Evolutionary conservation across 2,329 filamentous ascomycete species (phyloP), one percentile per base, ranked within the genome.

Genomic region (Phaeosphaeria sp.): DNA sequence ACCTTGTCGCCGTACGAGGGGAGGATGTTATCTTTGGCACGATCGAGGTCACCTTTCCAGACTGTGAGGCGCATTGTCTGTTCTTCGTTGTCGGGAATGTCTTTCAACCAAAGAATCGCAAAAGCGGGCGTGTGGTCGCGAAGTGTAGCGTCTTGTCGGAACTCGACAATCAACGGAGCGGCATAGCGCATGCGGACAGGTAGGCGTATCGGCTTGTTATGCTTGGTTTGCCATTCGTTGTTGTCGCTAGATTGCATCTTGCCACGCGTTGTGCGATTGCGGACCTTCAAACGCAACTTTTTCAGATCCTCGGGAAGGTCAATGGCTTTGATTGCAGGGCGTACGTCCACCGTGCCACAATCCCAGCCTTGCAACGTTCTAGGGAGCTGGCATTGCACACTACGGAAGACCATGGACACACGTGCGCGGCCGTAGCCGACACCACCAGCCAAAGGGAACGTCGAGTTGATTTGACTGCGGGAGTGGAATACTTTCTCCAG

Each of bases 361-460:
- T 90, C 87, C 89, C 89, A 92, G 1, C 90, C 90, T 0, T 86
- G 77, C 30, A 89, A 73, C 50, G 85, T 81, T 6, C 74, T 79
- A 1, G 87, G 87, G 1, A 87, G 77, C 64, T 89, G 83, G 1
- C 90, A 75, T 56, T 89, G 83, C 2, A 92, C 82, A 55, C 88
- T 90, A 46, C 90, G 84, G 83, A 90, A 92, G 2, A 92, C 87
- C 79, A 92, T 82, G 17, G 89, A 91, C 55, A 93, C 82, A 11
- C 90, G 82, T 41, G 85, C 83, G 43, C 88, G 83, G 1, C 90
- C 90, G 63, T 87, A 90, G 2, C 90, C 90, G n/a, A 92, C 84
- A 0, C 90, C 90, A 2, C 90, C 90, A 6, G 86, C 82, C 2
- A 93, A 75, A 0, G 90, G 90, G 69, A 86, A 92, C 57, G 81